phyloP scores from a whole-genome alignment of 495 filamentous ascomycete genomes.

The Xanthoparmelia taractica region DNA sequence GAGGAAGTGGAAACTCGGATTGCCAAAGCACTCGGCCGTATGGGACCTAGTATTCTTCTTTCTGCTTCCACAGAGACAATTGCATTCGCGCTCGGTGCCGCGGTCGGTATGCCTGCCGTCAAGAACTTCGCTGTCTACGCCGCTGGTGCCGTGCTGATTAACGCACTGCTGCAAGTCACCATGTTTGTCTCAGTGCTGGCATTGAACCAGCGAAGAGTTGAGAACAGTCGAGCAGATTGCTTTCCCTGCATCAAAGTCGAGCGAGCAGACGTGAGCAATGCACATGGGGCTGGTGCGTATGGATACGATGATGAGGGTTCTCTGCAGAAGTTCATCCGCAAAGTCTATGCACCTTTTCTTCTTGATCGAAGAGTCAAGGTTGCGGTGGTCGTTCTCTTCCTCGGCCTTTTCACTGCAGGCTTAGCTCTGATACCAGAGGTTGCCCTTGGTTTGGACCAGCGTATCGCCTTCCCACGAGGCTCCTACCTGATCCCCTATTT shows the following conservation, averaged over 20 bases:
- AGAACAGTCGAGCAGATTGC: conserved; percentile 83
- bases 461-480: conserved; percentile 84
- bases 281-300: conserved; percentile 46
- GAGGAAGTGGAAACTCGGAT: conserved; percentile 77
- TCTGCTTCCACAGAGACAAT: conserved; percentile 89
- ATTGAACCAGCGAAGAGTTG: conserved; percentile 80
- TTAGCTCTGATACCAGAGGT: conserved; percentile 78
- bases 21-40: conserved; percentile 77
- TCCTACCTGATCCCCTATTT: conserved; percentile 93
- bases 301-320: conserved; percentile 69
- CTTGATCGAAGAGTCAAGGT: conserved; percentile 73
- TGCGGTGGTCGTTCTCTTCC: conserved; percentile 64
- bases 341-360: conserved; percentile 74
- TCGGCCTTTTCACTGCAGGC: conserved; percentile 79
- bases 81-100: conserved; percentile 84
- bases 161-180: conserved; percentile 87
- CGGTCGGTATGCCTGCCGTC: conserved; percentile 95
- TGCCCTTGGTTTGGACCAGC: conserved; percentile 82
- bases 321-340: conserved; percentile 79
- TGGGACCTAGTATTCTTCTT: conserved; percentile 94
- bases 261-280: conserved; percentile 46
- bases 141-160: conserved; percentile 92
- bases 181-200: conserved; percentile 91
- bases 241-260: conserved; percentile 78
- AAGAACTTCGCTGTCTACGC: conserved; percentile 95